Percentiles rank a stretch among this genome's conserved stretches.
Evolutionary conservation across 2,329 filamentous ascomycete genomes (phyloP).

Genomic region (Diaporthe caulivora): DNA sequence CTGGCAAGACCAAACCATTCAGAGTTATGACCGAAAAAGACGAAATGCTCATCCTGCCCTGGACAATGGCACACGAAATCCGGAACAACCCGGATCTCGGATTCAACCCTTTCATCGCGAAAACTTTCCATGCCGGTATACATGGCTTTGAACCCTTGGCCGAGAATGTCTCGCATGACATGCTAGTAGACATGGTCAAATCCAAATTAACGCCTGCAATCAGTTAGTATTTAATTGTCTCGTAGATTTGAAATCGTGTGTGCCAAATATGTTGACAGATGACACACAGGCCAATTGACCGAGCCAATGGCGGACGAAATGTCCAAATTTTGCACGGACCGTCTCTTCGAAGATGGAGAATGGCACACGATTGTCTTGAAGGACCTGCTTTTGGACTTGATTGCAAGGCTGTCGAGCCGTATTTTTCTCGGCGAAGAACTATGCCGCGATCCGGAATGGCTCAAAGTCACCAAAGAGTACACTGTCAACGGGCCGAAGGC

Average conservation of each 20-base stretch:
- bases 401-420: conserved; percentile 60
- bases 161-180: not conserved
- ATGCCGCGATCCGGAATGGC: conserved; percentile 12
- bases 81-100: not conserved
- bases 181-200: conserved; percentile 8
- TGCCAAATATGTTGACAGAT: not conserved
- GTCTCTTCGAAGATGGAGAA: not conserved
- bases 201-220: not conserved
- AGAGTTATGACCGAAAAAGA: conserved; percentile 2
- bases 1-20: not conserved
- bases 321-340: not conserved
- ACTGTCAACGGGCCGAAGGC: not conserved
- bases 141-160: not conserved
- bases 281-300: not conserved
- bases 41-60: not conserved
- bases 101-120: not conserved
- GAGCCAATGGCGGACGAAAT: conserved; percentile 4
- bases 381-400: conserved; percentile 51
- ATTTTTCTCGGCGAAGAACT: conserved; percentile 17
- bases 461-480: conserved; percentile 31
- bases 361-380: conserved; percentile 19
- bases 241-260: not conserved
- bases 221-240: not conserved
- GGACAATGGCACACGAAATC: not conserved
- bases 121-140: conserved; percentile 1